These are phyloP conservation scores for Aleurites moluccanus DNA, from an alignment of 441 rosid genomes.

Conservation along the genomic window DNA sequence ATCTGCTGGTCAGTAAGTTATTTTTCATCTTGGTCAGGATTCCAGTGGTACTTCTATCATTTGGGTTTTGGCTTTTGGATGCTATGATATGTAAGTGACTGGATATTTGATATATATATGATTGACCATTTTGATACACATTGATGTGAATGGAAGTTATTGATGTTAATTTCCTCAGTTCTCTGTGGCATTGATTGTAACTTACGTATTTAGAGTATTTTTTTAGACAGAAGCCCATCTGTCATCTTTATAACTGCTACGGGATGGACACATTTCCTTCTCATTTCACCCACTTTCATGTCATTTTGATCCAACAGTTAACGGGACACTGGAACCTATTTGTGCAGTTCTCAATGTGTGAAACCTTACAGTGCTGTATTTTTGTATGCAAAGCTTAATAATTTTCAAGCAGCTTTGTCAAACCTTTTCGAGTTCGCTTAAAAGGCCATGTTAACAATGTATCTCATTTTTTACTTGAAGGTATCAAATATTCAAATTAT, in stretches of 20 bases:
- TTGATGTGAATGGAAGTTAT: conserved; percentile 12
- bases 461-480: neutral
- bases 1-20: conserved; percentile 49
- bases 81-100: conserved; percentile 32
- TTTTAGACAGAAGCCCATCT: neutral
- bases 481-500: no score
- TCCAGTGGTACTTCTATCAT: conserved; percentile 2
- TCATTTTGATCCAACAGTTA: neutral
- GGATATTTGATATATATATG: conserved; percentile 16
- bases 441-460: neutral
- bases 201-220: neutral
- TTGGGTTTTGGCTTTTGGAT: conserved; percentile 11
- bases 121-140: conserved; percentile 12
- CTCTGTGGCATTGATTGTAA: neutral
- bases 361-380: neutral
- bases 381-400: neutral
- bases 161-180: neutral
- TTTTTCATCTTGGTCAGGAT: neutral
- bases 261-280: neutral
- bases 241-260: neutral
- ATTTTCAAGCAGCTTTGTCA: neutral
- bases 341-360: no score
- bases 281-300: neutral
- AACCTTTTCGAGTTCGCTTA: neutral
- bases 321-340: neutral